These are phyloP conservation scores for Artemisia argyi DNA, from an alignment of 129 eudicot species.

Conservation along the genomic window DNA sequence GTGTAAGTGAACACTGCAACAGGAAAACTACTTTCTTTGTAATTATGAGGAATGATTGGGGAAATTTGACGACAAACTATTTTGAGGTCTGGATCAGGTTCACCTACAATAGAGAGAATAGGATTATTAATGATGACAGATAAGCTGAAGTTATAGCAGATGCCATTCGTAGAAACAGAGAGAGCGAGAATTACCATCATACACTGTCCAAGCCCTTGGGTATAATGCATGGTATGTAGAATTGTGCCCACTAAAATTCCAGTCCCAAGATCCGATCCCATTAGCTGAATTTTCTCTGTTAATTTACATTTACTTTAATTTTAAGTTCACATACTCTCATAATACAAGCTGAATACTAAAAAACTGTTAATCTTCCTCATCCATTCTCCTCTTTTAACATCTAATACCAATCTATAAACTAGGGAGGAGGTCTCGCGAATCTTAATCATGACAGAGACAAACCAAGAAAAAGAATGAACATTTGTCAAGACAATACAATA, in stretches of 20 bases:
- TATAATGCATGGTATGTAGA: constrained; percentile 85
- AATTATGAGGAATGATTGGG: constrained; percentile 88
- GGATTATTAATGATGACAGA: background rate
- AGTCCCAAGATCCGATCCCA: constrained; percentile 98
- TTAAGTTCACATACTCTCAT: constrained; percentile 13
- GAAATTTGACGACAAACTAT: constrained; percentile 94
- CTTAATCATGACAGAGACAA: no score
- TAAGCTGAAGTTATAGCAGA: constrained; percentile 11
- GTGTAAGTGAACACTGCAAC: constrained; percentile 91
- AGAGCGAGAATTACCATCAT: constrained; percentile 63
- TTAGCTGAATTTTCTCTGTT: constrained; percentile 62
- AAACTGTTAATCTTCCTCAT: no score
- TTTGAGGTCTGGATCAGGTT: constrained; percentile 83
- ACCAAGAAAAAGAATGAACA: no score
- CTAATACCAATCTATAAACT: no score
- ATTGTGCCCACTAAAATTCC: constrained; percentile 72
- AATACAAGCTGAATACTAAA: constrained; percentile 7
- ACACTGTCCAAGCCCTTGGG: constrained; percentile 97
- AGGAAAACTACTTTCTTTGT: constrained; percentile 92
- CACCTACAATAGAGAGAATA: constrained; percentile 51
- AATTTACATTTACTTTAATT: constrained; percentile 18
- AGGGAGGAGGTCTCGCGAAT: no score
- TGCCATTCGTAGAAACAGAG: background rate
- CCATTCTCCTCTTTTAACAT: no score
- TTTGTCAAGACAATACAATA: no score